A percentile compares a stretch with the other conserved stretches of the same genome.
These are phyloP conservation scores for Monilinia fructicola DNA, from an alignment of 2,329 filamentous ascomycete species.

Conservation along the genomic window DNA sequence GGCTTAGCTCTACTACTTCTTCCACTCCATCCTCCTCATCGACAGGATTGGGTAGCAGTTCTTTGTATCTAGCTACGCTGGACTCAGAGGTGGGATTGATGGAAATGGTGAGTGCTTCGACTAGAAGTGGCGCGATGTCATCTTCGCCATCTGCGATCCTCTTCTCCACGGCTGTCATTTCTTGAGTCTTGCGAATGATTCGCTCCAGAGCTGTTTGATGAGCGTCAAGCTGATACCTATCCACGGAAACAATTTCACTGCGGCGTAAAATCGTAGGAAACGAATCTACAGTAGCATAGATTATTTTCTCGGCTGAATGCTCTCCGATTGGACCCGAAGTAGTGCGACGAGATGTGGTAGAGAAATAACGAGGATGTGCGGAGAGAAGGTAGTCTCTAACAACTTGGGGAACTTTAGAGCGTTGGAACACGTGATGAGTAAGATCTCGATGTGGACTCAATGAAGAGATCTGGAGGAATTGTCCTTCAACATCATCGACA, in stretches of 20 bases:
- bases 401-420: slow-evolving; percentile 76
- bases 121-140: slow-evolving; percentile 63
- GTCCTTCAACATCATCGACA: slow-evolving; percentile 81
- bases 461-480: slow-evolving; percentile 80
- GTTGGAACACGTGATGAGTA: slow-evolving; percentile 79
- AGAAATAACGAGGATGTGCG: slow-evolving; percentile 74
- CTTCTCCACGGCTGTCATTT: slow-evolving; percentile 75
- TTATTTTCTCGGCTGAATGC: slow-evolving; percentile 77
- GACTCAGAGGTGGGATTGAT: slow-evolving; percentile 73
- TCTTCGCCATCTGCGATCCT: slow-evolving; percentile 72
- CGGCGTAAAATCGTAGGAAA: slow-evolving; percentile 90
- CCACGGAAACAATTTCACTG: slow-evolving; percentile 74
- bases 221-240: slow-evolving; percentile 63
- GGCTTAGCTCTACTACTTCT: slow-evolving; percentile 51
- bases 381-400: slow-evolving; percentile 85
- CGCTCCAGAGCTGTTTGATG: slow-evolving; percentile 89
- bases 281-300: slow-evolving; percentile 79
- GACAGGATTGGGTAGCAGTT: slow-evolving; percentile 60
- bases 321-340: slow-evolving; percentile 68
- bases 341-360: slow-evolving; percentile 69
- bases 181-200: slow-evolving; percentile 85
- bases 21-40: slow-evolving; percentile 44
- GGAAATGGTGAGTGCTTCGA: slow-evolving; percentile 74
- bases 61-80: slow-evolving; percentile 75
- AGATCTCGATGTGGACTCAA: slow-evolving; percentile 82